A percentile compares a stretch with the other conserved stretches of the same genome.
Evolutionary conservation across 768 basidiomycete genomes (phyloP).

Genomic region (Trametes gibbosa): DNA sequence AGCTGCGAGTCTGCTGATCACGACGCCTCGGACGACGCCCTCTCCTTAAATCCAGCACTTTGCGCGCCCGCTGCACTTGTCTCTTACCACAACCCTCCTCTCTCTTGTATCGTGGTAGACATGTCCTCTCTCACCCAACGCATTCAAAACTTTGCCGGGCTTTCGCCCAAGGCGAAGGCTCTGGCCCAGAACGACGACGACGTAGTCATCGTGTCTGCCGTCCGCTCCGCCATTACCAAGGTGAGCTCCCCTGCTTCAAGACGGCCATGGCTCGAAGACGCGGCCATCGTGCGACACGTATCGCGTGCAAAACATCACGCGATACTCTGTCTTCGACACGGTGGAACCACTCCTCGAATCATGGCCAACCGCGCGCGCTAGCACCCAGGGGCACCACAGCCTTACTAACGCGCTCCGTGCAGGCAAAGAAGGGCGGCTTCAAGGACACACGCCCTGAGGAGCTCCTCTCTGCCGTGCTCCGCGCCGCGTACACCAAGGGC

Average conservation of each 20-base stretch:
- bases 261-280: background rate
- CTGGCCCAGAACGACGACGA: slow-evolving; percentile 78
- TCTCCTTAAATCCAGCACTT: background rate
- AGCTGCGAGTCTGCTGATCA: slow-evolving; percentile 1
- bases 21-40: slow-evolving; percentile 4
- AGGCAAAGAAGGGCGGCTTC: slow-evolving; percentile 87
- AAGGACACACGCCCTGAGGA: slow-evolving; percentile 87
- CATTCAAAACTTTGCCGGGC: slow-evolving; percentile 19
- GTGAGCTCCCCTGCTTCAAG: slow-evolving; percentile 37
- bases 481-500: slow-evolving; percentile 65
- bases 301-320: too few relatives aligned
- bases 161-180: slow-evolving; percentile 54
- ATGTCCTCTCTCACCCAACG: slow-evolving; percentile 26
- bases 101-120: background rate
- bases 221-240: slow-evolving; percentile 92
- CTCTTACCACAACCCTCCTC: background rate
- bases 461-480: slow-evolving; percentile 72
- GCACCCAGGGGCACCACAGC: too few relatives aligned
- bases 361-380: too few relatives aligned
- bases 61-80: background rate
- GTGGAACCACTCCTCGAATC: too few relatives aligned
- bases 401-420: background rate
- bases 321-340: too few relatives aligned
- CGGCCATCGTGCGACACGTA: too few relatives aligned
- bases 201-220: slow-evolving; percentile 86